Evolutionary conservation across 1,284 basidiomycete species (phyloP).

Genomic region (Malassezia pachydermatis): DNA sequence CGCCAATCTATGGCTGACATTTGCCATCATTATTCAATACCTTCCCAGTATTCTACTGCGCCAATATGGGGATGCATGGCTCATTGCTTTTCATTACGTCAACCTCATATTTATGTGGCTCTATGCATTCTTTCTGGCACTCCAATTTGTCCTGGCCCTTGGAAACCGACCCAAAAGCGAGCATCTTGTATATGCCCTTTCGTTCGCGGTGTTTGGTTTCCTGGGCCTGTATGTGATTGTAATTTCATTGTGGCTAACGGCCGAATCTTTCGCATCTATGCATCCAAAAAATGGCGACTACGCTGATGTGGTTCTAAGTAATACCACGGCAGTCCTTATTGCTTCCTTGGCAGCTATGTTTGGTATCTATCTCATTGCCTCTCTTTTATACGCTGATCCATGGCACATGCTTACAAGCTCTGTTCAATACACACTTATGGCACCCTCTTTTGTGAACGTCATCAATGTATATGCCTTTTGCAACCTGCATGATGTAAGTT

Average conservation of each 20-base stretch:
- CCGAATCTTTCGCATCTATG: slow-evolving; percentile 23
- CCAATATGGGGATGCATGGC: slow-evolving; percentile 59
- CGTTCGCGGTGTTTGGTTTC: slow-evolving; percentile 58
- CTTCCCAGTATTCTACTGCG: slow-evolving; percentile 63
- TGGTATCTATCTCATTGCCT: slow-evolving; percentile 57
- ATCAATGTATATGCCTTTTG: slow-evolving; percentile 95
- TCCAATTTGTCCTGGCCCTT: slow-evolving; percentile 79
- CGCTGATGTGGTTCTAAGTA: slow-evolving; percentile 27
- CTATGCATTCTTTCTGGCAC: slow-evolving; percentile 73
- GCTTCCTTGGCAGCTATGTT: slow-evolving; percentile 44
- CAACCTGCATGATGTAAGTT: slow-evolving; percentile 55
- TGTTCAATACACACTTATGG: slow-evolving; percentile 72
- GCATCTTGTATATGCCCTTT: slow-evolving; percentile 66
- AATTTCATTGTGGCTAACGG: slow-evolving; percentile 44
- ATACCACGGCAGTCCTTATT: slow-evolving; percentile 39
- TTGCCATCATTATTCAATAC: slow-evolving; percentile 87
- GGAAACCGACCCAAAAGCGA: slow-evolving; percentile 92
- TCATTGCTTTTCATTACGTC: slow-evolving; percentile 61
- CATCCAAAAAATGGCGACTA: slow-evolving; percentile 11
- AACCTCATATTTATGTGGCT: slow-evolving; percentile 73
- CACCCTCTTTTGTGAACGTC: slow-evolving; percentile 83
- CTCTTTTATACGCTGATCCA: slow-evolving; percentile 86
- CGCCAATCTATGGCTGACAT: slow-evolving; percentile 89
- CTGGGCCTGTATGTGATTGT: slow-evolving; percentile 41
- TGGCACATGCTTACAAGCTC: slow-evolving; percentile 99